Conservation (phyloP, 352 stramenopile genomes). For the Phytophthora boehmeriae region DNA sequence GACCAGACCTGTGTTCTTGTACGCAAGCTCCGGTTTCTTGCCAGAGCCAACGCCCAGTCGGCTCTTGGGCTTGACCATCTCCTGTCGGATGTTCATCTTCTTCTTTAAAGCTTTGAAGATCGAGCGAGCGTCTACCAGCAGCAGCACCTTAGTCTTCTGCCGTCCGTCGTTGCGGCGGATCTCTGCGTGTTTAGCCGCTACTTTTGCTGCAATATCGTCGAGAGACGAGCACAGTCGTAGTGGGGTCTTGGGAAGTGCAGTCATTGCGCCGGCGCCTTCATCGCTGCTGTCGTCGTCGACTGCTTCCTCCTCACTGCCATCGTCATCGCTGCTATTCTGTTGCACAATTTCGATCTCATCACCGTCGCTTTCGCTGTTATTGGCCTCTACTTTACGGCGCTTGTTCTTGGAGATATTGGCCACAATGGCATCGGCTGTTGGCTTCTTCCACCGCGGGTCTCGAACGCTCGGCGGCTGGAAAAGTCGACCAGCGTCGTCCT, state of each 20-base stretch:
- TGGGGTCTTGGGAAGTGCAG: slow-evolving; percentile 35
- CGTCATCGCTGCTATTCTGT: slow-evolving; percentile 17
- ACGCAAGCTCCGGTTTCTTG: slow-evolving; percentile 60
- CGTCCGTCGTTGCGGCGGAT: slow-evolving; percentile 64
- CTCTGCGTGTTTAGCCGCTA: slow-evolving; percentile 44
- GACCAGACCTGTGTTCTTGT: slow-evolving; percentile 63
- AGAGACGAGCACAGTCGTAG: slow-evolving; percentile 52
- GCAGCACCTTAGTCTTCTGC: slow-evolving; percentile 72
- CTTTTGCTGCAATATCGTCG: slow-evolving; percentile 54
- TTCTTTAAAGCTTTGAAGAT: slow-evolving; percentile 70
- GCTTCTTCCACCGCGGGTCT: slow-evolving; percentile 81
- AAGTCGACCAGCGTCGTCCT: slow-evolving; percentile 71
- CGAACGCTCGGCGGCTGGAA: slow-evolving; percentile 76
- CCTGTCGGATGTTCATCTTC: slow-evolving; percentile 56
- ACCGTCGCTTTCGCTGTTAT: slow-evolving; percentile 22
- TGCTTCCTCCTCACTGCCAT: slow-evolving; percentile 24
- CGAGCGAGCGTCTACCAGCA: slow-evolving; percentile 57
- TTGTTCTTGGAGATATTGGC: slow-evolving; percentile 38
- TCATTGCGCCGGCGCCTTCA: slow-evolving; percentile 11
- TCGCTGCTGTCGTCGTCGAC: slow-evolving; percentile 18
- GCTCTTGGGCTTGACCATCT: slow-evolving; percentile 63
- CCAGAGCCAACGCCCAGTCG: slow-evolving; percentile 60
- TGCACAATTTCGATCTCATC: slow-evolving; percentile 37
- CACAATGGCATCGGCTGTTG: slow-evolving; percentile 47
- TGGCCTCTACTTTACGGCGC: slow-evolving; percentile 43